Base-by-base conservation (phyloP, 2,329 filamentous ascomycete species). In the Biscogniauxia mediterranea region DNA sequence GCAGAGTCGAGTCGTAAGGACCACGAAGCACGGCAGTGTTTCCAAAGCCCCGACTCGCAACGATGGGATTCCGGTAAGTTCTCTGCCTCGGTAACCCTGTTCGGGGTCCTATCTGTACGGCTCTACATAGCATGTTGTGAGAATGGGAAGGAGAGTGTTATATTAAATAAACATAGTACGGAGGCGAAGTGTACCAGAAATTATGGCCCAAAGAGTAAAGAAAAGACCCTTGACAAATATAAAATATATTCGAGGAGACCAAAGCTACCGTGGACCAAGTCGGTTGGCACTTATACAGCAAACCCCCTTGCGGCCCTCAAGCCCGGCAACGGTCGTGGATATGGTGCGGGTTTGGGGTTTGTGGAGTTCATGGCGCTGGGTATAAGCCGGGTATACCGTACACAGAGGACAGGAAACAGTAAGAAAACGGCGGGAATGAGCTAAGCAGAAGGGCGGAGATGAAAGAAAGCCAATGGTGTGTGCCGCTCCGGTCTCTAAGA, bases 1-100 rank as follows among this genome's bases (percentile, higher is more conserved):
- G 67, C 21, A 79, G 68, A 1, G 77, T 78, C 6, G 66, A 61
- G 46, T 71, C 69, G 63, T 77, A 76, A 46, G 38, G 38, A 42
- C 61, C 60, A n/a, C 54, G 61, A 15, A 62, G 56, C 52, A 57
- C 55, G 25, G 56, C 20, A 3, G 67, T 67, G 54, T 62, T 66
- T 56, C 63, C 58, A 57, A 74, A 72, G 19, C 23, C 59, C 51
- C 66, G 70, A 52, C 58, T 59, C 28, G 58, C 54, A 52, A 38
- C 23, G 17, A 52, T 46, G 26, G 58, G 20, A 55, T 57, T 23
- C 38, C 54, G 54, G 20, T 49, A 46, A 46, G 15, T 46, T 15
- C 5, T 11, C 13, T 17, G 46, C 51, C 59, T 61, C 49, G 53
- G 53, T 38, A 63, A 38, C 38, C 17, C 17, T n/a, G 7, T n/a